Percentiles rank a stretch among this genome's conserved stretches.
phyloP scores from a whole-genome alignment of 306 rosid species.

The Ochetophila trinervis region DNA sequence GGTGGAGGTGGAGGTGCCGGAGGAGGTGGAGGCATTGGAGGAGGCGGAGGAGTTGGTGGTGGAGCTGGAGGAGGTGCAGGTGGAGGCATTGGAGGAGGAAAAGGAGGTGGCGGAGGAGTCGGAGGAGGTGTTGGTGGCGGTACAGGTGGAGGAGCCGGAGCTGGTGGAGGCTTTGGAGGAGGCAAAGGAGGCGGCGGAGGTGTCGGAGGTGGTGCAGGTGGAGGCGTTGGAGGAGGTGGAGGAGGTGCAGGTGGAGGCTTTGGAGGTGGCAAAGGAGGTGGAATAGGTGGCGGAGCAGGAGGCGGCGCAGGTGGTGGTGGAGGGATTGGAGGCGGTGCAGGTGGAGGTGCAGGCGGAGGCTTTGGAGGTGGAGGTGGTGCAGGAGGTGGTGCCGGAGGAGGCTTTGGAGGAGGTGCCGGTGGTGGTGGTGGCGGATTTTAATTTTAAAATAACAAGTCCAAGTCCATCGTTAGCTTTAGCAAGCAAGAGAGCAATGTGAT shows the following conservation, averaged over 20 bases:
- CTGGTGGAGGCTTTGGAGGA: neutral
- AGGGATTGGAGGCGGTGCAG: neutral
- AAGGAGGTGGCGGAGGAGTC: neutral
- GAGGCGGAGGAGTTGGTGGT: slow-evolving; percentile 24
- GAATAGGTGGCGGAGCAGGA: slow-evolving; percentile 7
- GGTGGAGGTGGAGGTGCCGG: slow-evolving; percentile 6
- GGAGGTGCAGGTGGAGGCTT: neutral
- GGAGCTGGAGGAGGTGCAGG: slow-evolving; percentile 38
- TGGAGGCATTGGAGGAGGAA: slow-evolving; percentile 16
- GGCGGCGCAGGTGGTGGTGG: neutral
- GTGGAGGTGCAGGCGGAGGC: neutral
- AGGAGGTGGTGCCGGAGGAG: neutral
- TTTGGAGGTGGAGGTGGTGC: neutral
- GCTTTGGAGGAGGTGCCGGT: neutral
- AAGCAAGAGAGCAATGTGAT: neutral
- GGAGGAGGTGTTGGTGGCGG: neutral
- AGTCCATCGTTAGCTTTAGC: neutral
- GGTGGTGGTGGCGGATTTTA: slow-evolving; percentile 2
- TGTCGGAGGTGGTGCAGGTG: neutral
- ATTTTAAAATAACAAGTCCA: too few species aligned
- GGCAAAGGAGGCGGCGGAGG: slow-evolving; percentile 7
- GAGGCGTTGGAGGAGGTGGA: slow-evolving; percentile 2
- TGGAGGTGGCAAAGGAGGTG: neutral
- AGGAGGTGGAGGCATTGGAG: slow-evolving; percentile 16
- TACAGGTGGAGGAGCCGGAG: too few species aligned